Conservation (phyloP, 2,329 filamentous ascomycete genomes). For the Tolypocladium amazonense region DNA sequence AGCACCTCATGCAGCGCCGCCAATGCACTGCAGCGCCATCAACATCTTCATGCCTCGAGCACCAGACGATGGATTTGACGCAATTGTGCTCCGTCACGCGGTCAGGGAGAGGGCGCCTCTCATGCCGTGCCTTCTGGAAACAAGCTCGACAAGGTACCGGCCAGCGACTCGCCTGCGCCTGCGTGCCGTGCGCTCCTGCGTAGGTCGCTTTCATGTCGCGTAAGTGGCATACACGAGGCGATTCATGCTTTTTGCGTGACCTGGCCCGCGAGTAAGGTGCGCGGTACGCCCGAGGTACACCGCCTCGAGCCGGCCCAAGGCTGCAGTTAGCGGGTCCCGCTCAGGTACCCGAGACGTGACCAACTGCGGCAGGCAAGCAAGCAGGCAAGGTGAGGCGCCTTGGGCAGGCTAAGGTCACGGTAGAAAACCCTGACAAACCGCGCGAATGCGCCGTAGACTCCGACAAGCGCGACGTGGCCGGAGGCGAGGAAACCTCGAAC, state of each 20-base stretch:
- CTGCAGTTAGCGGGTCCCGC: neutral
- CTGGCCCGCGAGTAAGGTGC: constrained; percentile 1
- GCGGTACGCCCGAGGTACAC: neutral
- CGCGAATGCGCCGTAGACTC: constrained; percentile 4
- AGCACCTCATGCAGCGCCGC: neutral
- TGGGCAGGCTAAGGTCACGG: neutral
- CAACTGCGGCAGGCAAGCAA: neutral
- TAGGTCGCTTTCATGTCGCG: neutral
- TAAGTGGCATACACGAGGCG: constrained; percentile 5
- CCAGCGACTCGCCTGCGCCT: neutral
- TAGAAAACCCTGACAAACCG: neutral
- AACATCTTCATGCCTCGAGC: neutral
- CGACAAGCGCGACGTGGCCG: neutral
- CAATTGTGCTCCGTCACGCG: neutral
- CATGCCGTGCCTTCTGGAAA: neutral
- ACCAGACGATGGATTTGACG: neutral
- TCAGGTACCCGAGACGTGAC: neutral
- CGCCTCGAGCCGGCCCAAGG: neutral
- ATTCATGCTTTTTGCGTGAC: constrained; percentile 5
- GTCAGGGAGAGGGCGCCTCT: neutral
- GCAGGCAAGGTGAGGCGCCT: neutral
- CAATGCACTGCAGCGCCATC: neutral
- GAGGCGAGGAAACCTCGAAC: neutral
- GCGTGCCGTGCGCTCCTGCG: neutral
- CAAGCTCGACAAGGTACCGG: neutral